phyloP scores from a whole-genome alignment of 208 protist species.

The Angomonas ambiguus region DNA sequence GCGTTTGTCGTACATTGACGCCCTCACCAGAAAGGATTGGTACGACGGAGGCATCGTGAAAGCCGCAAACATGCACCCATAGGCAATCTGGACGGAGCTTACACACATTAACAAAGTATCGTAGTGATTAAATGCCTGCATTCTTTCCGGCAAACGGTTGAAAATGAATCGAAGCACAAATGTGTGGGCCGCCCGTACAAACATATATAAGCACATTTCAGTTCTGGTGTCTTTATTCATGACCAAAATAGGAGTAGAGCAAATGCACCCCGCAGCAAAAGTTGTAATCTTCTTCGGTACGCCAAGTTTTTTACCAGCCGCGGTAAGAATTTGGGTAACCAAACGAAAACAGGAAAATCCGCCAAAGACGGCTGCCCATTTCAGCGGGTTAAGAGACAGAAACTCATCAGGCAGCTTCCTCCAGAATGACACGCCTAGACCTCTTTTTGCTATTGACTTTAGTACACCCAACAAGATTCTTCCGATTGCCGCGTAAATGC shows the following conservation, averaged over 20 bases:
- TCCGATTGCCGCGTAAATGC: conserved; percentile 45
- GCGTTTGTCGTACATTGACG: conserved; percentile 55
- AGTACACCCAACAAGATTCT: conserved; percentile 63
- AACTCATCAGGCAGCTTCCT: conserved; percentile 42
- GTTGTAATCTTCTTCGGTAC: conserved; percentile 41
- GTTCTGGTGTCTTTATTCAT: conserved; percentile 73
- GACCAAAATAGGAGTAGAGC: conserved; percentile 57
- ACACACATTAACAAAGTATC: conserved; percentile 78
- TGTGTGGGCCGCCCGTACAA: conserved; percentile 66
- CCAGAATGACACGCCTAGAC: conserved; percentile 28
- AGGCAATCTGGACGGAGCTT: conserved; percentile 72
- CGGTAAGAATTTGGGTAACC: conserved; percentile 37
- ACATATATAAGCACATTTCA: conserved; percentile 74
- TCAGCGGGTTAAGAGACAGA: conserved; percentile 71
- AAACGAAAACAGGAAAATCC: conserved; percentile 73
- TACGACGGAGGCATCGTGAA: conserved; percentile 74
- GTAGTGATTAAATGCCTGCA: conserved; percentile 71
- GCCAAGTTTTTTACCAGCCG: conserved; percentile 16
- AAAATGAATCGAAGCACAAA: conserved; percentile 59
- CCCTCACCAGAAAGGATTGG: conserved; percentile 57
- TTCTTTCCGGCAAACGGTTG: conserved; percentile 33
- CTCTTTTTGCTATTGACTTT: conserved; percentile 53
- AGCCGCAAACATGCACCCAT: conserved; percentile 66
- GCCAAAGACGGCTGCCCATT: conserved; percentile 66
- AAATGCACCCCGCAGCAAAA: conserved; percentile 54